Conservation (phyloP, 2,329 filamentous ascomycete genomes). For the Diplodia seriata region DNA sequence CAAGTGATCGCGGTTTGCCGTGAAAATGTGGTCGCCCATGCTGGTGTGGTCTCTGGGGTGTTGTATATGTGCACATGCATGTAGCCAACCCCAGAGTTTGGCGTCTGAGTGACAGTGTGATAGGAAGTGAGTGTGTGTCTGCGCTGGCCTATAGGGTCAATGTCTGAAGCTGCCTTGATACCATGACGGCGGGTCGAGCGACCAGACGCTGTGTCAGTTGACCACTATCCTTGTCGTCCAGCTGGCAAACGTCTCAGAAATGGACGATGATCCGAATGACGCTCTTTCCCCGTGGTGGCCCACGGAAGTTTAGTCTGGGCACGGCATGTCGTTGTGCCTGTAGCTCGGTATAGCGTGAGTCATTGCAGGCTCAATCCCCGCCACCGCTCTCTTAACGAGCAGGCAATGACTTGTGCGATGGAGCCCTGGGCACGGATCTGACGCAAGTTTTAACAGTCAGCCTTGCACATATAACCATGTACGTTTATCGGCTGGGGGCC, state of each 20-base stretch:
- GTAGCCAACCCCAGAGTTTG: constrained; percentile 17
- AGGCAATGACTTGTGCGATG: neutral
- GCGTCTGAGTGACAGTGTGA: neutral
- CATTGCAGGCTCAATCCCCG: neutral
- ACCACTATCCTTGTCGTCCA: neutral
- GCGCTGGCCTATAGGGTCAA: neutral
- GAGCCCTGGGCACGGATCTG: neutral
- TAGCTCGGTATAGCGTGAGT: constrained; percentile 12
- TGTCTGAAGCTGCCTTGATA: neutral
- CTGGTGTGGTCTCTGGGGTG: neutral
- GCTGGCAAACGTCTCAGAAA: neutral
- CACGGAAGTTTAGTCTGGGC: neutral
- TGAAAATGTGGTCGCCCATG: neutral
- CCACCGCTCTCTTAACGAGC: neutral
- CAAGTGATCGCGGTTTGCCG: constrained; percentile 3
- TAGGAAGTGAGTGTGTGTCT: neutral
- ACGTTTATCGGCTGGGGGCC: neutral
- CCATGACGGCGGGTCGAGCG: constrained; percentile 18
- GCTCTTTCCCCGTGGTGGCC: neutral
- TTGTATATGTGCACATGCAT: constrained; percentile 6
- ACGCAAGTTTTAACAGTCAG: constrained; percentile 5
- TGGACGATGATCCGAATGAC: neutral
- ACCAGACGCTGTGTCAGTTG: neutral
- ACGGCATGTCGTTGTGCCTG: constrained; percentile 6
- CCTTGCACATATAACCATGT: constrained; percentile 7